Percentiles rank a stretch among this genome's conserved stretches.
These are phyloP conservation scores for Lactarius psammicola DNA, from an alignment of 768 basidiomycete species.

Conservation along the genomic window DNA sequence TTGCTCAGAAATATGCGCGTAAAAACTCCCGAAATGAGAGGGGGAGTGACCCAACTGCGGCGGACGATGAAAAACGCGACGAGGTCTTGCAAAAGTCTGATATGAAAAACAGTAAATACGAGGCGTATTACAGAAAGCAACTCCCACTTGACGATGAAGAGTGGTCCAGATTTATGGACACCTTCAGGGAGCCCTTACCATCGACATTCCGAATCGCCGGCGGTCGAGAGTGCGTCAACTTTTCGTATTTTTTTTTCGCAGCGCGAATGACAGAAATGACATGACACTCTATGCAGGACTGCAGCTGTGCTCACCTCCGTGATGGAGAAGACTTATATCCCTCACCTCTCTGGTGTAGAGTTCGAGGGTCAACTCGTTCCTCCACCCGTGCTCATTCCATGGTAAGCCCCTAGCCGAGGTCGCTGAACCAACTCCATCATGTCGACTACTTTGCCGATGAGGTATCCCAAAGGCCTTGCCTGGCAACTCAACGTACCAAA, in stretches of 20 bases:
- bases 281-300: slow-evolving; percentile 42
- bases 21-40: neutral
- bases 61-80: slow-evolving; percentile 41
- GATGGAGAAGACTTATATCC: slow-evolving; percentile 77
- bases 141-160: slow-evolving; percentile 68
- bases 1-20: neutral
- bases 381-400: slow-evolving; percentile 81
- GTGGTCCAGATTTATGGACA: slow-evolving; percentile 70
- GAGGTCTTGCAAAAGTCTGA: slow-evolving; percentile 56
- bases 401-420: slow-evolving; percentile 47
- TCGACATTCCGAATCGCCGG: slow-evolving; percentile 94
- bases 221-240: slow-evolving; percentile 65
- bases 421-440: slow-evolving; percentile 5
- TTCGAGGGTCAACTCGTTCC: slow-evolving; percentile 76
- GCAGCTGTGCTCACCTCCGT: slow-evolving; percentile 74
- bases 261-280: slow-evolving; percentile 27
- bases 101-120: slow-evolving; percentile 71
- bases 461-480: slow-evolving; percentile 93
- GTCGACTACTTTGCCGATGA: slow-evolving; percentile 34
- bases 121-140: slow-evolving; percentile 72
- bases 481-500: slow-evolving; percentile 97
- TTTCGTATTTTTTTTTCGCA: neutral
- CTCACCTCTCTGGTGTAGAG: slow-evolving; percentile 63
- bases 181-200: slow-evolving; percentile 71
- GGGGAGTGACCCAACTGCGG: neutral